Base-by-base conservation (phyloP, 148 eudicot species). In the Hydrangea macrophylla region DNA sequence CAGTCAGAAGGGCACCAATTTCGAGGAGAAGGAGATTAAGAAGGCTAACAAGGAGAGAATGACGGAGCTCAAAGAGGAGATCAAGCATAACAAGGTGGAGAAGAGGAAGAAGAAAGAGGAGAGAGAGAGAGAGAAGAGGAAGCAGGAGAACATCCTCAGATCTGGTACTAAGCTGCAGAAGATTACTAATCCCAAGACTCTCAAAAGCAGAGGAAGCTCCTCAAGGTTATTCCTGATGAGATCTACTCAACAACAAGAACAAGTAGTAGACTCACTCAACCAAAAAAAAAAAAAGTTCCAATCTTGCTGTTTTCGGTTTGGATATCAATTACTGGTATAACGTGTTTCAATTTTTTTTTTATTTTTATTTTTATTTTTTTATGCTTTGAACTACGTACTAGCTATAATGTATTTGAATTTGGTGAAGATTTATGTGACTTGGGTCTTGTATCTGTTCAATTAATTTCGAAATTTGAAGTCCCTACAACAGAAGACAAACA, bases 121-220 rank as follows among this genome's bases (percentile, higher is more conserved):
- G 74, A 76, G 85, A 76, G 92, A 88, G 74, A 76, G 85, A 53
- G 92, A 82, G 79, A 88, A 85, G 83, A 85, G 59, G 82, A 88
- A 88, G 82, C 54, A 81, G 79, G 89, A 85, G 79, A 88, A 88
- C 18, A 72, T 87, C 8, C 42, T 94, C 6, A 84, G 73, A 62
- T 71, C 88, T 22, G 99, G 99, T 23, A 87, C 91, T 3, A 91
- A 87, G 83, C 70, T 94, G 12, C 99, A 94, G 90, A 81, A 73
- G 79, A 84, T 94, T 56, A 76, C 92, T 0, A 94, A 94, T 40
- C 99, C 97, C 6, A 91, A 89, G 36, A 91, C 99, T 0, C 78
- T 91, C 0, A 81, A 91, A 90, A 87, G 77, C 80, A 90, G 64
- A 65, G 83, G 64, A 94, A 94, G 81, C 76, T 67, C 7, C 92